Percentiles rank a stretch among this genome's conserved stretches.
phyloP scores from a whole-genome alignment of 495 filamentous ascomycete species.

The Aspergillus steynii region DNA sequence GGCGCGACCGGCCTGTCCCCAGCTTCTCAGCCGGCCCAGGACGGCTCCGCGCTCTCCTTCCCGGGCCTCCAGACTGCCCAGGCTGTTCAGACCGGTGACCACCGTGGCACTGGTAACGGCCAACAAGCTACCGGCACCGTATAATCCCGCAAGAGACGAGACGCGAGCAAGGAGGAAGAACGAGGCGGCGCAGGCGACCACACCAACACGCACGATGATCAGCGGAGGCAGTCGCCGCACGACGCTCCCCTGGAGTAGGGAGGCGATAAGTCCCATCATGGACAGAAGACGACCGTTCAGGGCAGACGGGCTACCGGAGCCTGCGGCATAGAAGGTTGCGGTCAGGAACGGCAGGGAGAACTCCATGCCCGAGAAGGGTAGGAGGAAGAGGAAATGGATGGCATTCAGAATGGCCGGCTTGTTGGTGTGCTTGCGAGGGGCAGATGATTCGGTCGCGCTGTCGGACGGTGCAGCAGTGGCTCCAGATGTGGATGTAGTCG shows the following conservation, averaged over 20 bases:
- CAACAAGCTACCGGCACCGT: conserved; percentile 75
- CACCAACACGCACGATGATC: conserved; percentile 73
- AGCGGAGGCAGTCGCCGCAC: conserved; percentile 80
- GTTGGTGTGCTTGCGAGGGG: conserved; percentile 60
- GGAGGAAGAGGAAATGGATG: conserved; percentile 85
- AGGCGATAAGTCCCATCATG: conserved; percentile 89
- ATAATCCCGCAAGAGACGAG: conserved; percentile 64
- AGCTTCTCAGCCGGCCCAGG: conserved; percentile 80
- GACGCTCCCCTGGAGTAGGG: conserved; percentile 81
- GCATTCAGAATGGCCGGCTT: conserved; percentile 79
- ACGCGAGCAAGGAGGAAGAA: conserved; percentile 80
- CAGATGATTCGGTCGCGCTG: conserved; percentile 3
- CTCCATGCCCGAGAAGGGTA: conserved; percentile 97
- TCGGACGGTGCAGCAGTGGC: not conserved
- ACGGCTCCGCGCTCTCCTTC: conserved; percentile 82
- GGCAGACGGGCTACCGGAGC: conserved; percentile 52
- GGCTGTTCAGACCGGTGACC: conserved; percentile 87
- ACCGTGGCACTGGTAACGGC: conserved; percentile 91
- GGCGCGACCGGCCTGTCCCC: conserved; percentile 83
- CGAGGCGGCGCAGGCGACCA: conserved; percentile 70
- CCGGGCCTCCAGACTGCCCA: conserved; percentile 84
- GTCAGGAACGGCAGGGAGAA: conserved; percentile 95
- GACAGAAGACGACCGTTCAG: conserved; percentile 87
- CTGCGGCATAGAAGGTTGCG: conserved; percentile 78
- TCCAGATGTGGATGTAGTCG: conserved; percentile 12